Evolutionary conservation across 2,329 filamentous ascomycete genomes (phyloP).

Genomic region (Fragosphaeria purpurea): DNA sequence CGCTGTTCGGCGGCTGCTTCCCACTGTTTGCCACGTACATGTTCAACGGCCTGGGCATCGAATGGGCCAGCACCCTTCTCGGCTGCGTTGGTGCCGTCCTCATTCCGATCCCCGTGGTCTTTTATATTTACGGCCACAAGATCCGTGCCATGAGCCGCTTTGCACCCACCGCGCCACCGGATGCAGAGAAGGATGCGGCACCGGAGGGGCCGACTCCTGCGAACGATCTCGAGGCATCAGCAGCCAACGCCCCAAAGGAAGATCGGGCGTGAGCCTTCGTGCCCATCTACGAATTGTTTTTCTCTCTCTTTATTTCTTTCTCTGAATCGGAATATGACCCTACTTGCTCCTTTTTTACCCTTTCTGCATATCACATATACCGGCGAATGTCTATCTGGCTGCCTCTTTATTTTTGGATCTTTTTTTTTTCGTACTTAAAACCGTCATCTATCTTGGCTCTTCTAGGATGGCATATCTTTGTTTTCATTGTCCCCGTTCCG

Average conservation of each 20-base stretch:
- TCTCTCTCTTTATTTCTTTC: background rate
- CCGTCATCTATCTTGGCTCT: no score
- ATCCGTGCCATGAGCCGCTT: conserved; percentile 47
- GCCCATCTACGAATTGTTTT: background rate
- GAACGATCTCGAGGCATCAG: conserved; percentile 9
- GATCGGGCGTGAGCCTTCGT: no score
- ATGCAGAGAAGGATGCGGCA: background rate
- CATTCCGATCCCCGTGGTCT: conserved; percentile 53
- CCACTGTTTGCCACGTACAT: conserved; percentile 68
- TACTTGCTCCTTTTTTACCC: background rate
- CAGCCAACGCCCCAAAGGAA: background rate
- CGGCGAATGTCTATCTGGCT: no score
- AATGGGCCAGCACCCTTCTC: conserved; percentile 52
- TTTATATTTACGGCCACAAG: conserved; percentile 49
- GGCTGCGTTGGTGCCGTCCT: conserved; percentile 48
- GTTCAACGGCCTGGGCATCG: conserved; percentile 52
- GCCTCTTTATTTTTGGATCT: no score
- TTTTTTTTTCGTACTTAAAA: no score
- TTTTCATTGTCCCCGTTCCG: no score
- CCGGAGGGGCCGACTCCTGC: conserved; percentile 4
- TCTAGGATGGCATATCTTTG: no score
- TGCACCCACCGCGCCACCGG: conserved; percentile 35
- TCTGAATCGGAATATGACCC: background rate
- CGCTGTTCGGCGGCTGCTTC: conserved; percentile 67
- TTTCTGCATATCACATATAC: background rate